These are phyloP conservation scores for Backusella luteola DNA, from an alignment of 192 early-diverging fungal genomes.

Conservation along the genomic window DNA sequence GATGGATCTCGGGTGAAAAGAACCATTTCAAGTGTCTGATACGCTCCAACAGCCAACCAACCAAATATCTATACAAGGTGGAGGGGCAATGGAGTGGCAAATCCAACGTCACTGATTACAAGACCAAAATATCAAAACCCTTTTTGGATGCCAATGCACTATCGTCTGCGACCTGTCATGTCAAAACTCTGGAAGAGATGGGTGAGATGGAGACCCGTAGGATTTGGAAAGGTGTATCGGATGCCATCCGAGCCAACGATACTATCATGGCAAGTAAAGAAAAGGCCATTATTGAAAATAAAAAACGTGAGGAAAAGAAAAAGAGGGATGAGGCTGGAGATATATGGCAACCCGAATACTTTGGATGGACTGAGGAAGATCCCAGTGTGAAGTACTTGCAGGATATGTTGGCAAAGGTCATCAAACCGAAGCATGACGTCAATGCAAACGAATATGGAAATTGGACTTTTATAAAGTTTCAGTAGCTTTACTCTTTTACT, in stretches of 20 bases:
- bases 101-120: conserved; percentile 51
- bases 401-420: conserved; percentile 12
- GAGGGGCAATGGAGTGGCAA: conserved; percentile 64
- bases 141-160: conserved; percentile 57
- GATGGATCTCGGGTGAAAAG: conserved; percentile 75
- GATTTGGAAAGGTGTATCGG: conserved; percentile 64
- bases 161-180: conserved; percentile 47
- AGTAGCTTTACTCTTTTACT: not conserved
- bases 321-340: conserved; percentile 49
- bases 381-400: conserved; percentile 3
- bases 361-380: conserved; percentile 21
- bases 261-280: conserved; percentile 58
- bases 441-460: not conserved
- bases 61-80: conserved; percentile 15
- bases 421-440: conserved; percentile 7
- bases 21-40: conserved; percentile 63
- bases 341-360: conserved; percentile 18
- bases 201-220: conserved; percentile 59
- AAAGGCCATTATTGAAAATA: conserved; percentile 63
- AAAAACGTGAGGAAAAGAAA: conserved; percentile 56
- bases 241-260: conserved; percentile 60
- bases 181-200: conserved; percentile 56
- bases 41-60: conserved; percentile 1
- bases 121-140: conserved; percentile 42
- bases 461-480: not conserved